Evolutionary conservation across 257 asterid genomes (phyloP).

Genomic region (Solanum phureja): DNA sequence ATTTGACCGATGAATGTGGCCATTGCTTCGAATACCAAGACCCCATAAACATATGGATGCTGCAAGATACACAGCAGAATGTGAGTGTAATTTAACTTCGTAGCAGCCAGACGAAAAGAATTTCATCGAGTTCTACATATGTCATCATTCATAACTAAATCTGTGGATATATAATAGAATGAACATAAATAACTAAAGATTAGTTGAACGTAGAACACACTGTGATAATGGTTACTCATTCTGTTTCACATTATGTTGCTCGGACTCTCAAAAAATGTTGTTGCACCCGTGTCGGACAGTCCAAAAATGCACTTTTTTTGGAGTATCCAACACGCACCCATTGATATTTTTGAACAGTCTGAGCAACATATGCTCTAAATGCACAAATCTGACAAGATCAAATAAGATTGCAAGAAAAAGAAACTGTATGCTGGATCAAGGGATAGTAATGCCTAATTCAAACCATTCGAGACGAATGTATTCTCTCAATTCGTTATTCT

Average conservation of each 20-base stretch:
- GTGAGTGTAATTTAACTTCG: neutral
- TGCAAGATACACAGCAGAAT: slow-evolving; percentile 15
- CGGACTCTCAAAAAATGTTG: no score
- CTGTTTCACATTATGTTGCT: no score
- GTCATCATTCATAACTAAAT: neutral
- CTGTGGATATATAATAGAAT: neutral
- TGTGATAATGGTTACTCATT: no score
- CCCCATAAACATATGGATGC: slow-evolving; percentile 82
- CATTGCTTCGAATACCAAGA: slow-evolving; percentile 78
- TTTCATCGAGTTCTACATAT: neutral
- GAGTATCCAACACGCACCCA: no score
- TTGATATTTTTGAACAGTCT: no score
- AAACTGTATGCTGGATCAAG: neutral
- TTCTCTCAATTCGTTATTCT: neutral
- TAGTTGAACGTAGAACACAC: neutral
- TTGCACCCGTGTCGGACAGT: no score
- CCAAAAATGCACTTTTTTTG: no score
- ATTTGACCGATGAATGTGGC: slow-evolving; percentile 82
- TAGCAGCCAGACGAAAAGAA: neutral
- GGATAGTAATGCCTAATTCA: neutral
- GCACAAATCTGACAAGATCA: neutral
- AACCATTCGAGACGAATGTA: neutral
- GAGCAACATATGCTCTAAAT: neutral
- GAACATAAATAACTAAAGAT: neutral
- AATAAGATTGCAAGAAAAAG: neutral